Percentiles rank a stretch among this genome's conserved stretches.
Evolutionary conservation across 2,329 filamentous ascomycete species (phyloP).

Genomic region (Aspergillus vadensis): DNA sequence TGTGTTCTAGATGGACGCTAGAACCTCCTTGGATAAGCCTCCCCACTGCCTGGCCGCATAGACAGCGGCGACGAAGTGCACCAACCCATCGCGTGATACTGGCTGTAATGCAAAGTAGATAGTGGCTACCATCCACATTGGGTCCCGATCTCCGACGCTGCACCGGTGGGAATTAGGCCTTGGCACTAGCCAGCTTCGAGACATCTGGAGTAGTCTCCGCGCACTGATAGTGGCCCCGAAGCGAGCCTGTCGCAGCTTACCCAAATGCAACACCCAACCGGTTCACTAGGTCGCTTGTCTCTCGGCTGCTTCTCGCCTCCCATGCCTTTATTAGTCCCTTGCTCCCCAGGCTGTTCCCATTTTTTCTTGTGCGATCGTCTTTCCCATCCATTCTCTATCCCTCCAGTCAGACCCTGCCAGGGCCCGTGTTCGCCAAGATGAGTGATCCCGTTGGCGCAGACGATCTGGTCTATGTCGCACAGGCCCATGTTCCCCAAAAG

Average conservation of each 20-base stretch:
- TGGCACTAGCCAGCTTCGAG: neutral
- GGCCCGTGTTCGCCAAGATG: slow-evolving; percentile 9
- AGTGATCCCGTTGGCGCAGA: slow-evolving; percentile 11
- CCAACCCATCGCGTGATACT: neutral
- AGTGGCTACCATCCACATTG: neutral
- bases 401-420: neutral
- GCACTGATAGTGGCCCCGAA: neutral
- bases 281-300: neutral
- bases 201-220: neutral
- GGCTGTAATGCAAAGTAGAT: neutral
- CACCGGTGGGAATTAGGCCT: neutral
- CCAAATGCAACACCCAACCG: neutral
- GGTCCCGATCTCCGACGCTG: neutral
- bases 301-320: neutral
- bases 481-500: slow-evolving; percentile 11
- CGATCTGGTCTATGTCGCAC: slow-evolving; percentile 10
- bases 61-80: neutral
- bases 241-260: neutral
- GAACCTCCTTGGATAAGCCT: neutral
- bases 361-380: neutral
- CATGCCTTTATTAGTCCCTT: neutral
- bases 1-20: slow-evolving; percentile 10
- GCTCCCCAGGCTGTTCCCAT: neutral
- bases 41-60: neutral
- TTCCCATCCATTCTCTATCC: neutral